Percentiles rank a stretch among this genome's conserved stretches.
Evolutionary conservation across 2,329 filamentous ascomycete genomes (phyloP).

Genomic region (Drechslera avenae): DNA sequence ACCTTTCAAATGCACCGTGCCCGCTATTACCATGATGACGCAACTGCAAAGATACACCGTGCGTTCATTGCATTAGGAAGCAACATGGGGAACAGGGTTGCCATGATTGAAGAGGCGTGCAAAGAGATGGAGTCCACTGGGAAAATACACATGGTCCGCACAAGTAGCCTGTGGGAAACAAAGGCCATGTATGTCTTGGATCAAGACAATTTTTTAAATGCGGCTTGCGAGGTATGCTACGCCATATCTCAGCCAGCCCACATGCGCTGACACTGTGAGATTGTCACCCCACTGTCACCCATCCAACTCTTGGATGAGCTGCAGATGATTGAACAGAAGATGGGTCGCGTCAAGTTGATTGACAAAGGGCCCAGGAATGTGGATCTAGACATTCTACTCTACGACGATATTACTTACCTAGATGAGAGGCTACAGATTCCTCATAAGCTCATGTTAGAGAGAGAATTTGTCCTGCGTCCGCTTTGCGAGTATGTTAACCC

Average conservation of each 20-base stretch:
- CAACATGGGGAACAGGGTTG: conserved; percentile 85
- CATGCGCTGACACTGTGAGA: conserved; percentile 55
- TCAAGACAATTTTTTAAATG: conserved; percentile 88
- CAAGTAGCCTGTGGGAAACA: conserved; percentile 92
- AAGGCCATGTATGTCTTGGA: conserved; percentile 95
- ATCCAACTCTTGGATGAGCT: conserved; percentile 77
- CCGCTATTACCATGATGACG: background rate
- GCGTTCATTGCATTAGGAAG: conserved; percentile 90
- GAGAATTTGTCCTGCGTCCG: conserved; percentile 91
- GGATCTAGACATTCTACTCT: conserved; percentile 88
- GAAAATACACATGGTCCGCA: conserved; percentile 75
- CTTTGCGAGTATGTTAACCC: conserved; percentile 70
- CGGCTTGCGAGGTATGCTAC: conserved; percentile 79
- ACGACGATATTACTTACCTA: conserved; percentile 68
- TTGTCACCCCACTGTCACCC: conserved; percentile 78
- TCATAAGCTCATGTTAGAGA: conserved; percentile 82
- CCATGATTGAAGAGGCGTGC: conserved; percentile 84
- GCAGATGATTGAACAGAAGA: conserved; percentile 78
- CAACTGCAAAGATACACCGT: conserved; percentile 22
- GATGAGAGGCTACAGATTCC: conserved; percentile 81
- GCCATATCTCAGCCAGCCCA: background rate
- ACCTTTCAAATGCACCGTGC: background rate
- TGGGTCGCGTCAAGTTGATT: conserved; percentile 82
- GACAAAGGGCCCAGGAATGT: conserved; percentile 96
- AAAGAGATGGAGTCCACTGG: conserved; percentile 70